Evolutionary conservation across 768 basidiomycete species (phyloP).

Genomic region (Suillus americanus): DNA sequence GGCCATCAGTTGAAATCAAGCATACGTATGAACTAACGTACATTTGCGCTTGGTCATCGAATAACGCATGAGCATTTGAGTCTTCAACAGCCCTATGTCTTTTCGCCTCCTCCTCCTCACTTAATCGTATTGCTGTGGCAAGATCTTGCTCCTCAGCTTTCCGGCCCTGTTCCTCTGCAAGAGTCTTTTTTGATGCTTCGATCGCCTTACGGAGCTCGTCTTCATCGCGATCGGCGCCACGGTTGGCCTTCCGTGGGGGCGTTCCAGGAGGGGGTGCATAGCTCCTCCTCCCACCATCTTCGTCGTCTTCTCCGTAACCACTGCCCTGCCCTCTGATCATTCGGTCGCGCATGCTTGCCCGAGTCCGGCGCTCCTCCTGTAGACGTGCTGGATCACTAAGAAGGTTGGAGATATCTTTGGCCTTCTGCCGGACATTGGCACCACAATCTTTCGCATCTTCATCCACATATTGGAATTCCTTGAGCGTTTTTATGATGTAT

Average conservation of each 20-base stretch:
- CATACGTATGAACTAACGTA: conserved; percentile 37
- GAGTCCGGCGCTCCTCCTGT: conserved; percentile 76
- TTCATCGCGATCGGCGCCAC: conserved; percentile 53
- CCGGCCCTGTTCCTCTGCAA: conserved; percentile 66
- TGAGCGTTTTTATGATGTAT: conserved; percentile 97
- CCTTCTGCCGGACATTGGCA: conserved; percentile 96
- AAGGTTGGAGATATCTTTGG: conserved; percentile 96
- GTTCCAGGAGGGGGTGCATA: conserved; percentile 8
- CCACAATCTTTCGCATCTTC: conserved; percentile 97
- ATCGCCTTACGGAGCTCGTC: conserved; percentile 86
- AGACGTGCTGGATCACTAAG: conserved; percentile 84
- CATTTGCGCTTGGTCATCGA: conserved; percentile 86
- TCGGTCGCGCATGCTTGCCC: conserved; percentile 92
- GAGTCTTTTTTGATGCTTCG: conserved; percentile 80
- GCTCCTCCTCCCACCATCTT: conserved; percentile 14
- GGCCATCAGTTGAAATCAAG: conserved; percentile 9
- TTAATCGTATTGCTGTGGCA: conserved; percentile 76
- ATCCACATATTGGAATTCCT: conserved; percentile 97
- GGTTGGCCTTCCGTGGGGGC: conserved; percentile 20
- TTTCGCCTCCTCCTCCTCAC: conserved; percentile 86
- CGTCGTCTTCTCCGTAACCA: conserved; percentile 40
- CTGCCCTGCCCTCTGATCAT: conserved; percentile 69
- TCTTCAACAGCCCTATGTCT: conserved; percentile 70
- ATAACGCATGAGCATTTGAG: conserved; percentile 71
- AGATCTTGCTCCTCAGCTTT: conserved; percentile 80